Conservation (phyloP, 345 rosid species). For the Salix suchowensis region DNA sequence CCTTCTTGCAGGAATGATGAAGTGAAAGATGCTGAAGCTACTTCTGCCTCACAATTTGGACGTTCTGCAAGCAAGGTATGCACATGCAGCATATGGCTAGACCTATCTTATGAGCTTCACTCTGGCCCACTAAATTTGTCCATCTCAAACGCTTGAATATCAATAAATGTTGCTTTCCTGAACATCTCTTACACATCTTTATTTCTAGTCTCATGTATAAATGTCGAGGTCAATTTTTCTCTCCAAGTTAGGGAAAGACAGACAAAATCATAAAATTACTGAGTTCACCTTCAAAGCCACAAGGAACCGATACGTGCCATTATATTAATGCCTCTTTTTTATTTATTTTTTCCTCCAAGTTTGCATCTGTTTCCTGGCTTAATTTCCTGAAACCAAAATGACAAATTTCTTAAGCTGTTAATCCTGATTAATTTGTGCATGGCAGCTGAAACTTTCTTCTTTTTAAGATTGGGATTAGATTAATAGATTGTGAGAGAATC, state of each 20-base stretch:
- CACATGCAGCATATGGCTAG: neutral
- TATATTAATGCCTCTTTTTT: neutral
- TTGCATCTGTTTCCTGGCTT: neutral
- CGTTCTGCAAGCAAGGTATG: conserved; percentile 59
- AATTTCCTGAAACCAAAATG: neutral
- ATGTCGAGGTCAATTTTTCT: neutral
- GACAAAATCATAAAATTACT: neutral
- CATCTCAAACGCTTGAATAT: neutral
- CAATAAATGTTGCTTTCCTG: neutral
- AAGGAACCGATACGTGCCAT: neutral
- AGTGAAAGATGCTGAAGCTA: conserved; percentile 35
- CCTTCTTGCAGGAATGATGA: conserved; percentile 48
- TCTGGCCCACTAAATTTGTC: neutral
- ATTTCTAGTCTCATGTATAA: neutral
- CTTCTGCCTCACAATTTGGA: conserved; percentile 25
- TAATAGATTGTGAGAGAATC: neutral
- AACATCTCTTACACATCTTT: neutral
- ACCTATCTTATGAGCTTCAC: neutral
- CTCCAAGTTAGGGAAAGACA: neutral
- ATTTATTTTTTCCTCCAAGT: neutral
- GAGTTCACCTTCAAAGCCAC: neutral
- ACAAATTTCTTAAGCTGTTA: neutral
- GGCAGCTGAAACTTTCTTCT: neutral
- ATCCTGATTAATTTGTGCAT: neutral
- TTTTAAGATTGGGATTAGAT: neutral